A percentile compares a stretch with the other conserved stretches of the same genome.
Evolutionary conservation across 768 basidiomycete genomes (phyloP).

Genomic region (Tephrocybe sp.): DNA sequence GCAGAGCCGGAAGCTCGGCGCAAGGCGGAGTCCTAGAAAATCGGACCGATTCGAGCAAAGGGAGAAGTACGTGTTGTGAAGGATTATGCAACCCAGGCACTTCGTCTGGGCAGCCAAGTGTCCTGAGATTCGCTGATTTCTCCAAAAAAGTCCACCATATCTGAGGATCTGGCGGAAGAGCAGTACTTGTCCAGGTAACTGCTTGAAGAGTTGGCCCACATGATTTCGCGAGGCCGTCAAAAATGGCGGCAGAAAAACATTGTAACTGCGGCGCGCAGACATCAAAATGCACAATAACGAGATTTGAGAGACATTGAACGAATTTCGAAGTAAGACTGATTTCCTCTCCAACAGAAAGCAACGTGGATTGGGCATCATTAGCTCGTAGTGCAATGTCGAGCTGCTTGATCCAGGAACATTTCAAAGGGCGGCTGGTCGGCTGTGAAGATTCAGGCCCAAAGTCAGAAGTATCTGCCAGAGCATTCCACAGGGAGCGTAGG

Average conservation of each 20-base stretch:
- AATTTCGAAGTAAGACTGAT: conserved; percentile 6
- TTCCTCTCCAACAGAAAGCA: not conserved
- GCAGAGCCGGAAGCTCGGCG: conserved; percentile 12
- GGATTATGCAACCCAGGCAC: not conserved
- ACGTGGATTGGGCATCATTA: conserved; percentile 1
- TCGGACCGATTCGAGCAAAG: conserved; percentile 4
- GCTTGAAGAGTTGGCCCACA: conserved; percentile 10
- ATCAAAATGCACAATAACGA: conserved; percentile 12
- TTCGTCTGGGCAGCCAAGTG: conserved; percentile 5
- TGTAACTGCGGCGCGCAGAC: not conserved
- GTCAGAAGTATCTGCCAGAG: conserved; percentile 3
- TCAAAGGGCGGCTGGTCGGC: not conserved
- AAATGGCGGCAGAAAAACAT: not conserved
- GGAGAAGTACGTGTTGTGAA: not conserved
- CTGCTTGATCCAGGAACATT: conserved; percentile 17
- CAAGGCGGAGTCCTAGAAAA: not conserved
- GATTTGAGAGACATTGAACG: conserved; percentile 17
- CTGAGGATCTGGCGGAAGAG: not conserved
- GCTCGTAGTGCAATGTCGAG: conserved; percentile 21
- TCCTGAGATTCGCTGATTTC: conserved; percentile 5
- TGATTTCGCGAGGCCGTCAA: conserved; percentile 8
- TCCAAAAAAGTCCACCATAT: conserved; percentile 13
- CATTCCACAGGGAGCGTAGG: conserved; percentile 11
- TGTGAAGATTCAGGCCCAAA: not conserved
- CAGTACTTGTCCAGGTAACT: conserved; percentile 3